Evolutionary conservation across 2,329 filamentous ascomycete genomes (phyloP).

Genomic region (Periconia digitata): DNA sequence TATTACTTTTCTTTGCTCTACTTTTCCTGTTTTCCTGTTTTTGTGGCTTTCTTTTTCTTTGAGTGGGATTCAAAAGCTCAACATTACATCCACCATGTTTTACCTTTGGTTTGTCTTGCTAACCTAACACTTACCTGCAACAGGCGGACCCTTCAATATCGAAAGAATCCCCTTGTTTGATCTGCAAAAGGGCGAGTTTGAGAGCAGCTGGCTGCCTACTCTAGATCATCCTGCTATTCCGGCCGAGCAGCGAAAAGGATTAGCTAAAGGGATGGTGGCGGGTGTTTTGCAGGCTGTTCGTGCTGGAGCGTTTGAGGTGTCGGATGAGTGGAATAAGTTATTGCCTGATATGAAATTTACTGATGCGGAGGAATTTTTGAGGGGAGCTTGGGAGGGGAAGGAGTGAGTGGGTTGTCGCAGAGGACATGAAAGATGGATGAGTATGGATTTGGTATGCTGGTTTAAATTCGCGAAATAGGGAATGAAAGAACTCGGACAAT

Average conservation of each 20-base stretch:
- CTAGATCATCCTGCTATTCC: constrained; percentile 31
- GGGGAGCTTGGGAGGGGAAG: constrained; percentile 41
- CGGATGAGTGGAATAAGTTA: constrained; percentile 48
- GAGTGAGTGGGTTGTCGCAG: too few relatives aligned
- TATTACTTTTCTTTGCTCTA: neutral
- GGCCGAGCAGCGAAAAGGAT: constrained; percentile 31
- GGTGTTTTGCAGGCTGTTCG: constrained; percentile 42
- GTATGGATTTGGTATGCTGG: too few relatives aligned
- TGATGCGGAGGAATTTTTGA: constrained; percentile 41
- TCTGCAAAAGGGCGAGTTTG: constrained; percentile 41
- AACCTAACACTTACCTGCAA: neutral
- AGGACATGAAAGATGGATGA: too few relatives aligned
- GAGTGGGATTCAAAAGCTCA: too few relatives aligned
- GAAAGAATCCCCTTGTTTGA: constrained; percentile 49
- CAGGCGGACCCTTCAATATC: constrained; percentile 45
- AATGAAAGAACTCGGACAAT: too few relatives aligned
- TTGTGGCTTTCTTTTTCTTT: too few relatives aligned
- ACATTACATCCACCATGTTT: too few relatives aligned
- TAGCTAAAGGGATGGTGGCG: constrained; percentile 41
- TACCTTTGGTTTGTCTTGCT: too few relatives aligned
- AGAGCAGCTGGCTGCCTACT: constrained; percentile 44
- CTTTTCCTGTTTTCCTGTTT: neutral
- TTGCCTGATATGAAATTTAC: constrained; percentile 49
- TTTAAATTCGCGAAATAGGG: too few relatives aligned
- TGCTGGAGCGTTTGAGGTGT: constrained; percentile 44